A percentile compares a stretch with the other conserved stretches of the same genome.
Evolutionary conservation across 805 yeast genomes (phyloP).

Genomic region (Kodamaea leandrae): DNA sequence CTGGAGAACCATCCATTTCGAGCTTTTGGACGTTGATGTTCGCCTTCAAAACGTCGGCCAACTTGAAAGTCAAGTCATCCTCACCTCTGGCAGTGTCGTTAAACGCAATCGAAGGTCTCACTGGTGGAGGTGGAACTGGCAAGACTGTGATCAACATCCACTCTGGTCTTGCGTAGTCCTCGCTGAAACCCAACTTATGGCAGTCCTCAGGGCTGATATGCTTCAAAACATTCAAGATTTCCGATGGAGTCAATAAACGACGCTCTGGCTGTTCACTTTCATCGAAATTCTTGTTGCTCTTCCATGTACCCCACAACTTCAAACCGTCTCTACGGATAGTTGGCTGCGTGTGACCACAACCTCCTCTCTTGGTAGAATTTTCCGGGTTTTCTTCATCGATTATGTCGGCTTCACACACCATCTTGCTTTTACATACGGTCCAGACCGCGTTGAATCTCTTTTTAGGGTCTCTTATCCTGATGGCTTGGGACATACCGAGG

Average conservation of each 20-base stretch:
- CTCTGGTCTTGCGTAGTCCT: constrained; percentile 97
- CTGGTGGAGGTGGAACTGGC: constrained; percentile 99
- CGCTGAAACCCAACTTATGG: constrained; percentile 78
- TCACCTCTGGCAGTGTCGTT: constrained; percentile 98
- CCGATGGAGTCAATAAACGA: constrained; percentile 82
- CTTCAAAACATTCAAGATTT: constrained; percentile 85
- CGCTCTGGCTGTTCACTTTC: constrained; percentile 90
- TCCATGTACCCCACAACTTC: constrained; percentile 98
- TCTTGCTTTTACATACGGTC: constrained; percentile 86
- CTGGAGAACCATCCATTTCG: constrained; percentile 99
- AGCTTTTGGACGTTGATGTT: constrained; percentile 95
- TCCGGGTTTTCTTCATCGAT: constrained; percentile 56
- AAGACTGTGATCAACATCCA: constrained; percentile 97
- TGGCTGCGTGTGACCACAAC: constrained; percentile 98
- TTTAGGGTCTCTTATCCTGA: constrained; percentile 88
- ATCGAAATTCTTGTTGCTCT: constrained; percentile 75
- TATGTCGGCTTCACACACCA: constrained; percentile 89
- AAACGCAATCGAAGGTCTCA: constrained; percentile 96
- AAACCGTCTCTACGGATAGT: constrained; percentile 93
- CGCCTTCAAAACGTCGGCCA: constrained; percentile 95
- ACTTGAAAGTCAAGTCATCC: constrained; percentile 96
- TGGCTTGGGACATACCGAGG: constrained; percentile 80
- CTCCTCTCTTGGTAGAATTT: constrained; percentile 73
- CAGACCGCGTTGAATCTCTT: constrained; percentile 96
- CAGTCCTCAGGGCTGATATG: constrained; percentile 88